phyloP scores from a whole-genome alignment of 1,139 yeast genomes.

The Zygotorulaspora mrakii region DNA sequence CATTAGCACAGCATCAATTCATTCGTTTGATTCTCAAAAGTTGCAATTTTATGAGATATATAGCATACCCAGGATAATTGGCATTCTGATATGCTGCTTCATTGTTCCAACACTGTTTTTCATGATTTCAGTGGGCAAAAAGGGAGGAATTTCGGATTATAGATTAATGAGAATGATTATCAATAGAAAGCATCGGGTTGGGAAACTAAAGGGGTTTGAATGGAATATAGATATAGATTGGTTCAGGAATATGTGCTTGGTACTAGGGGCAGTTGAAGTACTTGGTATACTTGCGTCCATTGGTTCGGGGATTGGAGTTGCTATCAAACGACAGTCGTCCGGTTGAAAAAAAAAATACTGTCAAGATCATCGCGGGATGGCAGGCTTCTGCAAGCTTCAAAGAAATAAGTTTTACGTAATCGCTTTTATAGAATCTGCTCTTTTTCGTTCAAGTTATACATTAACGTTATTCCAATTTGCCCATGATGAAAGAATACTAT shows the following conservation, averaged over 20 bases:
- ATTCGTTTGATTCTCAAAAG: constrained; percentile 18
- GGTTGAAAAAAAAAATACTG: constrained; percentile 4
- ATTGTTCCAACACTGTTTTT: constrained; percentile 32
- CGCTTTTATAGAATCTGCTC: neutral
- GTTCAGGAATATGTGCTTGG: constrained; percentile 28
- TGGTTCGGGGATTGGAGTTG: constrained; percentile 39
- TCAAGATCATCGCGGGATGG: neutral
- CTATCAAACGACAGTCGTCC: constrained; percentile 17
- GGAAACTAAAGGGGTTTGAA: constrained; percentile 24
- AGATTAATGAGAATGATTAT: constrained; percentile 25
- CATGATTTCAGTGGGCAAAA: constrained; percentile 24
- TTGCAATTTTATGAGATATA: constrained; percentile 18
- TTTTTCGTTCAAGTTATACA: neutral
- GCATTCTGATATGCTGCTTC: constrained; percentile 20
- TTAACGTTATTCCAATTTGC: neutral
- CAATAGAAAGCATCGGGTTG: constrained; percentile 20
- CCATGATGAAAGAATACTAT: constrained; percentile 19
- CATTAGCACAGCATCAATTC: constrained; percentile 22
- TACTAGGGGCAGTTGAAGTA: constrained; percentile 24
- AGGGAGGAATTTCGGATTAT: constrained; percentile 23
- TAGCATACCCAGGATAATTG: constrained; percentile 22
- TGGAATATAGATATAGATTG: constrained; percentile 31
- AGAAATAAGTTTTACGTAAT: neutral
- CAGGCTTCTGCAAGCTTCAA: neutral
- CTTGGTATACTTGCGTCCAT: constrained; percentile 33